These are phyloP conservation scores for Saccharomycopsis fodiens DNA, from an alignment of 805 yeast species.

Conservation along the genomic window DNA sequence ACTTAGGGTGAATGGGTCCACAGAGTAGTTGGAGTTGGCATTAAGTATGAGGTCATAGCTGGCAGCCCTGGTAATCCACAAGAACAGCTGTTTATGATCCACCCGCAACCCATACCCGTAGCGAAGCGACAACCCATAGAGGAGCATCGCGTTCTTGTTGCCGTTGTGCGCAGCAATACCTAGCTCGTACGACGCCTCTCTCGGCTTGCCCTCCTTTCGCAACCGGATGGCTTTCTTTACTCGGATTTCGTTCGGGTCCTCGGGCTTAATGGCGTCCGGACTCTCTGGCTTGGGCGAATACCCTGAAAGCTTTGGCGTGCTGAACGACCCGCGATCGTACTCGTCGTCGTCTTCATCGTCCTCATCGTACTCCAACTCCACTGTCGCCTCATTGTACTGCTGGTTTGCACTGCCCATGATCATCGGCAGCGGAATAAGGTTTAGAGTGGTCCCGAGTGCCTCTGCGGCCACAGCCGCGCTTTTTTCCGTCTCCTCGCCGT, in stretches of 20 bases:
- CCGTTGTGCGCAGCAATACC: slow-evolving; percentile 59
- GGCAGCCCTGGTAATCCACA: slow-evolving; percentile 54
- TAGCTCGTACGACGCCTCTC: slow-evolving; percentile 64
- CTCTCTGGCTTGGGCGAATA: neutral
- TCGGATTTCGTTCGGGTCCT: slow-evolving; percentile 14
- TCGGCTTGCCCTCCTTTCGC: slow-evolving; percentile 26
- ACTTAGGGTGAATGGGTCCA: slow-evolving; percentile 31
- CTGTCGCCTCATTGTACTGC: slow-evolving; percentile 10
- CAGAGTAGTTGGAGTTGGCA: slow-evolving; percentile 22
- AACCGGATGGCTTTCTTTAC: slow-evolving; percentile 14
- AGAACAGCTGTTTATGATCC: slow-evolving; percentile 45
- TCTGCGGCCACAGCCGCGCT: slow-evolving; percentile 10
- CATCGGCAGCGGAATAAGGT: slow-evolving; percentile 4
- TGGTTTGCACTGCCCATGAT: slow-evolving; percentile 10
- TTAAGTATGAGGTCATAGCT: slow-evolving; percentile 27
- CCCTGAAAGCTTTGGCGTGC: neutral
- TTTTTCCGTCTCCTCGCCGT: neutral
- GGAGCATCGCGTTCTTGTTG: slow-evolving; percentile 55
- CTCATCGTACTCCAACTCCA: slow-evolving; percentile 13
- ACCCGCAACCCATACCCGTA: slow-evolving; percentile 61
- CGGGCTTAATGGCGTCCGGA: slow-evolving; percentile 1
- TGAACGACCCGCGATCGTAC: neutral
- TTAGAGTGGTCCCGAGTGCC: slow-evolving; percentile 14
- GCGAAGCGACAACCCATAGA: slow-evolving; percentile 60
- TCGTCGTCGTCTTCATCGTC: slow-evolving; percentile 2